phyloP scores from a whole-genome alignment of 2,329 filamentous ascomycete genomes.

The Daldinia sp. region DNA sequence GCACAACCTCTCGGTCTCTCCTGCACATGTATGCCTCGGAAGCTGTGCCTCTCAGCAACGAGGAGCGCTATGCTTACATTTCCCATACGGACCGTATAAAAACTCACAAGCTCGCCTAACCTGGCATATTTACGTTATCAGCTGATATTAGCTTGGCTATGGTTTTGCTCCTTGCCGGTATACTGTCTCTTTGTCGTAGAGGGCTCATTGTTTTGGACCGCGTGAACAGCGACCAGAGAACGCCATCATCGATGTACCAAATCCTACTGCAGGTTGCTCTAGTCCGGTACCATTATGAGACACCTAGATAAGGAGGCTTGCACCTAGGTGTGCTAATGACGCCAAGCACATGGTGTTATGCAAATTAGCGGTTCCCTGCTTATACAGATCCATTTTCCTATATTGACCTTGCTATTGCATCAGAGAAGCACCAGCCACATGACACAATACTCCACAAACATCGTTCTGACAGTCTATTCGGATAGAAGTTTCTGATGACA shows the following conservation, averaged over 20 bases:
- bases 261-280: background rate
- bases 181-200: background rate
- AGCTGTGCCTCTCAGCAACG: conserved; percentile 2
- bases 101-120: background rate
- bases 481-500: background rate
- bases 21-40: background rate
- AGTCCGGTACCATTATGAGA: background rate
- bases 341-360: background rate
- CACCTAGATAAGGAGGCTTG: background rate
- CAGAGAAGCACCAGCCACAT: background rate
- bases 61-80: background rate
- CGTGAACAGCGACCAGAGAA: background rate
- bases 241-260: background rate
- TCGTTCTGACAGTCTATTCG: background rate
- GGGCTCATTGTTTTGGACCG: background rate
- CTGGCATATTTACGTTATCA: background rate
- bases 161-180: background rate
- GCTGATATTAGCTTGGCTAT: background rate
- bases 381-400: too few relatives aligned
- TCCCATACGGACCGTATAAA: background rate
- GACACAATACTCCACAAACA: too few relatives aligned
- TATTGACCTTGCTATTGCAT: background rate
- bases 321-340: background rate
- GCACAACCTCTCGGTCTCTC: background rate
- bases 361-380: background rate